Evolutionary conservation across 305 asterid species (phyloP), one percentile per base, ranked within the genome.

Genomic region (Fraxinus greggii): DNA sequence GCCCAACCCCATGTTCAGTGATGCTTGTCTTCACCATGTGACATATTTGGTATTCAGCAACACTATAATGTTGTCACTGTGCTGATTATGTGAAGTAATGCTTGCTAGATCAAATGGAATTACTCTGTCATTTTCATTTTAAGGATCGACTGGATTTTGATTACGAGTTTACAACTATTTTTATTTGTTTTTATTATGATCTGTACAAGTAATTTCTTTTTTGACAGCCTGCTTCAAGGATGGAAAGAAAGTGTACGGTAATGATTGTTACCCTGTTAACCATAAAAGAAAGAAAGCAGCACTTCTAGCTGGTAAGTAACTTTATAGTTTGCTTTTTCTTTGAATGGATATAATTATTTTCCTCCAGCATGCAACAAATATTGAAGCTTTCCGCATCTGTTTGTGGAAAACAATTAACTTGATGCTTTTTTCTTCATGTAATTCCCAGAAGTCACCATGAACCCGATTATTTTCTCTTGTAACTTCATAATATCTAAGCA

Each of bases 241-340:
- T 74, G 94, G 97, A 81, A 87, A 88, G 84, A 89, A 92, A 89
- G 90, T 82, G 82, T 83, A 82, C 76, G 92, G 91, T 8, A 78
- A 83, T n/a, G 92, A 81, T 65, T 91, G 95, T 86, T 79, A 85
- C 80, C 78, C 79, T 78, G 86, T 80, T 28, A 83, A 80, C 65
- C 87, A 87, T 31, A 85, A 87, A 7, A 72, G 84, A 79, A 88
- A 84, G 83, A 89, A 86, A 82, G 81, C 87, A 29, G 80, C 85
- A 79, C 81, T 92, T 85, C 81, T 92, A 78, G 91, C 92, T 13
- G 93, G 97, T 91, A 79, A 8, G 91, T 79, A 19, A 59, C 35
- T 32, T 31, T 6, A 77, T 7, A 13, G 17, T 36, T 15, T 19
- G 19, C 23, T 63, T 65, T 79, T 61, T 63, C 72, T 63, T 63